Evolutionary conservation across 495 filamentous ascomycete species (phyloP).

Genomic region (Penicillium cosmopolitanum): DNA sequence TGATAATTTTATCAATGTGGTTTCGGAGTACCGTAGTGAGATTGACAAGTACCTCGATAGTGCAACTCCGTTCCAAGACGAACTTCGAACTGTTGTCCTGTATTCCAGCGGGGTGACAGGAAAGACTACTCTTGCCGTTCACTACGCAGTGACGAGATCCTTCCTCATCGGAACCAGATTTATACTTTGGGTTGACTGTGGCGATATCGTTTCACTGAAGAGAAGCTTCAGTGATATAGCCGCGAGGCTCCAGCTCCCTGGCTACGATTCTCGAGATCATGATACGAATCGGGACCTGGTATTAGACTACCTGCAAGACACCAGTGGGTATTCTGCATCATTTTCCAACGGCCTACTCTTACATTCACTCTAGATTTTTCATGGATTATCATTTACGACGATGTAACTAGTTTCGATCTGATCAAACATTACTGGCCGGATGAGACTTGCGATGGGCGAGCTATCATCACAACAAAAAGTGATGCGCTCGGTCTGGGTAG

Average conservation of each 20-base stretch:
- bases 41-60: not conserved
- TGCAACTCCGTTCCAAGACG: not conserved
- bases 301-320: not conserved
- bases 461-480: not conserved
- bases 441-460: not conserved
- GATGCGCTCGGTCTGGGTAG: not conserved
- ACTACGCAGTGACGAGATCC: not conserved
- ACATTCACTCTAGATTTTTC: not conserved
- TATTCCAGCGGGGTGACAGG: not conserved
- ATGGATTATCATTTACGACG: not conserved
- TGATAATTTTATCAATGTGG: not conserved
- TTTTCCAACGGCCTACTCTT: not conserved
- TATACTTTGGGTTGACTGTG: not conserved
- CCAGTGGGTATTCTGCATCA: not conserved
- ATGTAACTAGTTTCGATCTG: not conserved
- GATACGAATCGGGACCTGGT: slow-evolving; percentile 1
- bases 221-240: not conserved
- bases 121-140: not conserved
- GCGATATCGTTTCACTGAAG: not conserved
- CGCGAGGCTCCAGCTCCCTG: not conserved
- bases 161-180: not conserved
- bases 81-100: not conserved
- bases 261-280: not conserved
- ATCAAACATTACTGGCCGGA: not conserved
- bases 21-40: not conserved